Percentiles rank a stretch among this genome's conserved stretches.
These are phyloP conservation scores for Mucor indicus DNA, from an alignment of 371 early-diverging fungal genomes.

Conservation along the genomic window DNA sequence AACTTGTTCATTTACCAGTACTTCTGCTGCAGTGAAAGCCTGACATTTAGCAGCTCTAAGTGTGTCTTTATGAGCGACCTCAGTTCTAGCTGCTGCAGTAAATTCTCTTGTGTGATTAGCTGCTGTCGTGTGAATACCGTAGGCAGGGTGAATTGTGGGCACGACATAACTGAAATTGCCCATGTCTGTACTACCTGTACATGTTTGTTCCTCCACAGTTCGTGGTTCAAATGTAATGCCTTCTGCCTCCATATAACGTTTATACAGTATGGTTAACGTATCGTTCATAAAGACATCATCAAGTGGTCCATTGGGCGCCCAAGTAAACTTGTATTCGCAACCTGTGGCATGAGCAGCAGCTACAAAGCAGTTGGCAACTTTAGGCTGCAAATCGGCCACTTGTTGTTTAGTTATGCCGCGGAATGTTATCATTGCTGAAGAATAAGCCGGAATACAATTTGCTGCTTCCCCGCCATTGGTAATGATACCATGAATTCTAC, in stretches of 20 bases:
- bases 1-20: conserved; percentile 24
- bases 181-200: conserved; percentile 68
- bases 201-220: conserved; percentile 30
- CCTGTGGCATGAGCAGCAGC: conserved; percentile 69
- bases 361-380: conserved; percentile 56
- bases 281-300: conserved; percentile 55
- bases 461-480: conserved; percentile 62
- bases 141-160: conserved; percentile 21
- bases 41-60: conserved; percentile 48
- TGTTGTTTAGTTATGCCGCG: conserved; percentile 52
- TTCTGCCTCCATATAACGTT: conserved; percentile 46
- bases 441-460: conserved; percentile 60
- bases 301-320: conserved; percentile 36
- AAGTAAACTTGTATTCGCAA: conserved; percentile 52
- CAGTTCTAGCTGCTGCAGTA: conserved; percentile 54
- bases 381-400: conserved; percentile 41
- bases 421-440: conserved; percentile 50
- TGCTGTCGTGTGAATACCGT: conserved; percentile 16
- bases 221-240: conserved; percentile 37
- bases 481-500: conserved; percentile 77
- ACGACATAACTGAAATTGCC: conserved; percentile 61
- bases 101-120: conserved; percentile 50
- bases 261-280: conserved; percentile 50
- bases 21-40: conserved; percentile 34
- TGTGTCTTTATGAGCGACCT: conserved; percentile 59